Conservation (phyloP, 2,329 filamentous ascomycete species). For the Orbilia ellipsospora region DNA sequence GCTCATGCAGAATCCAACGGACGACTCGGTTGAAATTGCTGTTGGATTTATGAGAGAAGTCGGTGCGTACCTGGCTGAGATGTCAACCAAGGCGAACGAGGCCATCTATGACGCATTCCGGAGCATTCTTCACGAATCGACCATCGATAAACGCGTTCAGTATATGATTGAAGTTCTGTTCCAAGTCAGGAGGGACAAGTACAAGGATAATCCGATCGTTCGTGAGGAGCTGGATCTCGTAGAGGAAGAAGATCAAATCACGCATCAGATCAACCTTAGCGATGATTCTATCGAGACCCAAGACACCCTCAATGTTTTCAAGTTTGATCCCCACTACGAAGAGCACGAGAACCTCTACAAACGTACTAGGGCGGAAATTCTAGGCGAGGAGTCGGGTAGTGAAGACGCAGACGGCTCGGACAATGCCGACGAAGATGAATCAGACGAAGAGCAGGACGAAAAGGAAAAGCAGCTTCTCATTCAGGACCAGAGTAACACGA, state of each 20-base stretch:
- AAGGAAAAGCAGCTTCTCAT: slow-evolving; percentile 90
- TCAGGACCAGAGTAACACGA: slow-evolving; percentile 96
- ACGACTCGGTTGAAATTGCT: slow-evolving; percentile 97
- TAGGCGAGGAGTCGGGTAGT: slow-evolving; percentile 90
- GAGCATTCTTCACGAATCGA: slow-evolving; percentile 93
- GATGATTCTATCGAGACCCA: slow-evolving; percentile 81
- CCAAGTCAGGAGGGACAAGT: slow-evolving; percentile 93
- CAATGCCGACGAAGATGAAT: slow-evolving; percentile 71
- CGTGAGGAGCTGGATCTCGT: slow-evolving; percentile 94
- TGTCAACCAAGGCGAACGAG: slow-evolving; percentile 87
- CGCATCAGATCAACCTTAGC: slow-evolving; percentile 83
- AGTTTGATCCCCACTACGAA: slow-evolving; percentile 89
- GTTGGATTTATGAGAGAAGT: slow-evolving; percentile 93
- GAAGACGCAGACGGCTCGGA: slow-evolving; percentile 73
- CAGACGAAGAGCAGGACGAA: slow-evolving; percentile 79
- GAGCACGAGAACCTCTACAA: slow-evolving; percentile 90
- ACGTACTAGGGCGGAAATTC: slow-evolving; percentile 88
- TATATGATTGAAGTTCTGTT: slow-evolving; percentile 99
- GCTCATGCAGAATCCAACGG: slow-evolving; percentile 91
- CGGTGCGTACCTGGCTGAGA: slow-evolving; percentile 92
- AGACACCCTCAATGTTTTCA: slow-evolving; percentile 94
- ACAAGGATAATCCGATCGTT: slow-evolving; percentile 91
- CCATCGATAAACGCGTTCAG: slow-evolving; percentile 97
- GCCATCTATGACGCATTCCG: slow-evolving; percentile 96
- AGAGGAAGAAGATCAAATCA: slow-evolving; percentile 98